phyloP scores from a whole-genome alignment of 169 alveolate genomes.

The Plasmodium berghei region DNA sequence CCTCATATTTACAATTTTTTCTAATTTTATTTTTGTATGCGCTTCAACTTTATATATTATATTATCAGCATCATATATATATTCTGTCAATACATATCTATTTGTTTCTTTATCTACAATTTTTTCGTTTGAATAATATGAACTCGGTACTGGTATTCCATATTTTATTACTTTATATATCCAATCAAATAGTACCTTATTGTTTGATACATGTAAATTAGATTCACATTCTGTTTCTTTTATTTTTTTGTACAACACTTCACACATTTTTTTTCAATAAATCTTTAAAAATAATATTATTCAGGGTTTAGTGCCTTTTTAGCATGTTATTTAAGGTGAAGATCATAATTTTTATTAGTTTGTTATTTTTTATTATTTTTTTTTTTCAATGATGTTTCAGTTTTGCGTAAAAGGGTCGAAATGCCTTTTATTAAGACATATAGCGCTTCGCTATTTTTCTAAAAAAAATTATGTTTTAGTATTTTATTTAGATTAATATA shows the following conservation, averaged over 20 bases:
- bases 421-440: too few relatives aligned
- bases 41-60: constrained; percentile 75
- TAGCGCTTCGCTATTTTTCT: too few relatives aligned
- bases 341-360: too few relatives aligned
- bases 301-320: too few relatives aligned
- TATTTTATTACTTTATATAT: constrained; percentile 45
- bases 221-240: constrained; percentile 61
- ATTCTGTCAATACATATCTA: constrained; percentile 64
- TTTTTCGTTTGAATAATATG: constrained; percentile 45
- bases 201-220: constrained; percentile 55
- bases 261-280: constrained; percentile 26
- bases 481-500: too few relatives aligned
- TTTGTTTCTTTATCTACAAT: constrained; percentile 69
- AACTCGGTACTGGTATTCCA: constrained; percentile 72
- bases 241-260: constrained; percentile 44
- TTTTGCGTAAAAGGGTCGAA: too few relatives aligned
- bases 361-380: too few relatives aligned
- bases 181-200: constrained; percentile 56
- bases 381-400: too few relatives aligned
- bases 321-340: too few relatives aligned
- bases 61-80: constrained; percentile 68
- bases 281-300: too few relatives aligned
- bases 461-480: too few relatives aligned
- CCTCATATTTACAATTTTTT: constrained; percentile 23
- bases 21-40: constrained; percentile 58